Evolutionary conservation across 306 rosid genomes (phyloP).

Genomic region (Morella rubra): DNA sequence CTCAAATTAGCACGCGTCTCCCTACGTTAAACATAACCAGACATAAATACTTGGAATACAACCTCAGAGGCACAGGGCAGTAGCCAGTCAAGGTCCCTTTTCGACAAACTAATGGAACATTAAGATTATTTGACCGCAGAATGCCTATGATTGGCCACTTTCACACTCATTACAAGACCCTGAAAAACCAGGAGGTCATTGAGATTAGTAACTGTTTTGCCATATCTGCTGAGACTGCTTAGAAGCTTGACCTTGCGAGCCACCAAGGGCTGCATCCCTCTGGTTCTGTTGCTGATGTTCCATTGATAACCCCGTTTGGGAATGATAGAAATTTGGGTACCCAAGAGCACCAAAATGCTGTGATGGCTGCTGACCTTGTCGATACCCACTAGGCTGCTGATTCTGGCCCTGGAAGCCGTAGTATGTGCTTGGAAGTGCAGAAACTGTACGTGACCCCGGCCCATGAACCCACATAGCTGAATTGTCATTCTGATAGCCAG

Average conservation of each 20-base stretch:
- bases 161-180: conserved; percentile 60
- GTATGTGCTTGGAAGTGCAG: conserved; percentile 80
- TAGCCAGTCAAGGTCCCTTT: conserved; percentile 68
- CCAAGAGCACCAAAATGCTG: conserved; percentile 73
- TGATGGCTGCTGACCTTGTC: conserved; percentile 91
- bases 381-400: conserved; percentile 73
- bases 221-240: conserved; percentile 97
- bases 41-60: conserved; percentile 71
- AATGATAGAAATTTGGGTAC: conserved; percentile 81
- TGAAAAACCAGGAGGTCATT: conserved; percentile 54
- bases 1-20: conserved; percentile 80
- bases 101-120: conserved; percentile 66
- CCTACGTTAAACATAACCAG: conserved; percentile 69
- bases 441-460: conserved; percentile 87
- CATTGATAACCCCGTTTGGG: conserved; percentile 74
- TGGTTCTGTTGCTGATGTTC: conserved; percentile 89
- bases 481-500: conserved; percentile 67
- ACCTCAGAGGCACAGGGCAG: conserved; percentile 69
- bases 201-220: conserved; percentile 94
- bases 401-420: conserved; percentile 95
- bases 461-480: conserved; percentile 97
- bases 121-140: conserved; percentile 46
- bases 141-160: conserved; percentile 62
- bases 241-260: conserved; percentile 75
- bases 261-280: conserved; percentile 69